Percentiles rank a stretch among this genome's conserved stretches.
Evolutionary conservation across 139 green algal species (phyloP).

Genomic region (Coelastrella sp.): DNA sequence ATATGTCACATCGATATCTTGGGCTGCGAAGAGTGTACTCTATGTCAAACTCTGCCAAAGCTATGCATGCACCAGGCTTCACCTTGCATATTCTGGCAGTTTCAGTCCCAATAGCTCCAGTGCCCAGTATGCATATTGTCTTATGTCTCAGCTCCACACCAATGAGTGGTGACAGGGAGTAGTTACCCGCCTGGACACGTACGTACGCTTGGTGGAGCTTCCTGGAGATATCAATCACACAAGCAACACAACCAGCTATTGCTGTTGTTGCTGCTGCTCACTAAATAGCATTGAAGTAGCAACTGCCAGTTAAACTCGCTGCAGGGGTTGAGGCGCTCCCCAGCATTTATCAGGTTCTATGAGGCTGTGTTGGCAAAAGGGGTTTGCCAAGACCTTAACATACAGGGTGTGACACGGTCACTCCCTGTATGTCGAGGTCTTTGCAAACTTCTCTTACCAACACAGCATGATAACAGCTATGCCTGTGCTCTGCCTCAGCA

Average conservation of each 20-base stretch:
- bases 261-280: not conserved
- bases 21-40: not conserved
- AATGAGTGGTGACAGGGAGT: conserved; percentile 82
- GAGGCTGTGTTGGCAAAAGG: too few relatives aligned
- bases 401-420: too few relatives aligned
- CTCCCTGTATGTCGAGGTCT: too few relatives aligned
- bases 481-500: too few relatives aligned
- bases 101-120: conserved; percentile 82
- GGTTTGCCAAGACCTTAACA: too few relatives aligned
- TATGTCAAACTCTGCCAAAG: not conserved
- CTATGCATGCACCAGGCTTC: not conserved
- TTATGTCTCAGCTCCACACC: conserved; percentile 80
- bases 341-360: too few relatives aligned
- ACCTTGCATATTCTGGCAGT: conserved; percentile 69
- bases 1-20: too few relatives aligned
- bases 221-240: conserved; percentile 46
- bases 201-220: conserved; percentile 68
- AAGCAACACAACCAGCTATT: not conserved
- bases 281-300: not conserved
- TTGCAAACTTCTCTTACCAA: too few relatives aligned
- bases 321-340: too few relatives aligned
- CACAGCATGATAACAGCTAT: too few relatives aligned
- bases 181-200: conserved; percentile 79
- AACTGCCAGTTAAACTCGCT: not conserved
- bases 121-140: conserved; percentile 86